These are phyloP conservation scores for Thalassiosira profunda DNA, from an alignment of 108 stramenopile genomes.

Conservation along the genomic window DNA sequence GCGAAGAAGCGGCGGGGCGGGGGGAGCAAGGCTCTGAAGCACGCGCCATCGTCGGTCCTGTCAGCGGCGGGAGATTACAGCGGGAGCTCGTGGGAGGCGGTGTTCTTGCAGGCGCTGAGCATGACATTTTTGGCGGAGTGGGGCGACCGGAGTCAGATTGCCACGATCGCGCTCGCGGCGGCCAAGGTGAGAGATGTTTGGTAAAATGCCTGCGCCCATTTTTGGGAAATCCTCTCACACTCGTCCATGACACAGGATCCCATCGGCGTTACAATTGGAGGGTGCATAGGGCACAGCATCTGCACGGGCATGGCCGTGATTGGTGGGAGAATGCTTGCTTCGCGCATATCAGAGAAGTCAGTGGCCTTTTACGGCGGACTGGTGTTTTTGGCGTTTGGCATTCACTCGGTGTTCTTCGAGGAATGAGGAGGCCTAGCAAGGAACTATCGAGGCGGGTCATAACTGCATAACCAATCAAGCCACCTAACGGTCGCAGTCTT, in stretches of 20 bases:
- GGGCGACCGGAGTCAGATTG: constrained; percentile 99
- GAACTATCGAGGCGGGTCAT: too few relatives aligned
- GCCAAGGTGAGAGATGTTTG: too few relatives aligned
- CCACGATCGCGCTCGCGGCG: constrained; percentile 98
- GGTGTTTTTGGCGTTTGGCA: constrained; percentile 95
- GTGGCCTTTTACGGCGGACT: constrained; percentile 92
- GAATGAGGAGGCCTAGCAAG: constrained; percentile 32
- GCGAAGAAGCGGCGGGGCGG: constrained; percentile 32
- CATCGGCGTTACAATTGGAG: constrained; percentile 95
- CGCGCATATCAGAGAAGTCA: constrained; percentile 95
- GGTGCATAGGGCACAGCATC: constrained; percentile 95
- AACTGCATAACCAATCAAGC: too few relatives aligned
- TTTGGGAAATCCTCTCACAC: too few relatives aligned
- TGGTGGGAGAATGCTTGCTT: constrained; percentile 98
- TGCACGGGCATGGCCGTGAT: constrained; percentile 98
- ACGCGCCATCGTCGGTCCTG: constrained; percentile 36
- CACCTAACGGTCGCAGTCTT: too few relatives aligned
- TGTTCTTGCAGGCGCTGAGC: constrained; percentile 91
- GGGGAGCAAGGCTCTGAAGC: constrained; percentile 16
- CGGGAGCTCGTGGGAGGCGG: constrained; percentile 49
- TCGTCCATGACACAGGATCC: too few relatives aligned
- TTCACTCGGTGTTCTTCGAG: constrained; percentile 93
- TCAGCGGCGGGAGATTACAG: constrained; percentile 42
- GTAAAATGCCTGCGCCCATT: too few relatives aligned
- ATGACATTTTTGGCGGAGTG: constrained; percentile 99